A percentile compares a stretch with the other conserved stretches of the same genome.
phyloP scores from a whole-genome alignment of 225 moss, liverwort and hornwort genomes.

The Sphagnum tenellum region DNA sequence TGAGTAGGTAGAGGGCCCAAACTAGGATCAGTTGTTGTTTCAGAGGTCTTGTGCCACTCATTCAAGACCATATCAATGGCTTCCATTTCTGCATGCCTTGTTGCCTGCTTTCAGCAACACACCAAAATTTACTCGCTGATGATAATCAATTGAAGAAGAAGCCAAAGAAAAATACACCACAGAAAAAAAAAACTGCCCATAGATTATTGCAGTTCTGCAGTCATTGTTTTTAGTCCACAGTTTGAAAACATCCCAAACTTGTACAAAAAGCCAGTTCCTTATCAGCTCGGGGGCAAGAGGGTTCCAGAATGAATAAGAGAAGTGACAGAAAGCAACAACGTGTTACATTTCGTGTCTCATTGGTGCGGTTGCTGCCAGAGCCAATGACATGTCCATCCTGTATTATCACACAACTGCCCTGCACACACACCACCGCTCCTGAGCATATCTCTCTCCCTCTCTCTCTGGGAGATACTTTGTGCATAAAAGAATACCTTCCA shows the following conservation, averaged over 20 bases:
- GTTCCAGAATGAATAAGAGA: too few species aligned
- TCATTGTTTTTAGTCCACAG: too few species aligned
- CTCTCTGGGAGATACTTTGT: too few species aligned
- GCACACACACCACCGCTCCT: neutral
- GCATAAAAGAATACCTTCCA: too few species aligned
- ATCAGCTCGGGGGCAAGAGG: too few species aligned
- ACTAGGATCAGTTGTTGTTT: too few species aligned
- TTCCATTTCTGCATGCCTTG: conserved; percentile 98
- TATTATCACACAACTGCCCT: conserved; percentile 75
- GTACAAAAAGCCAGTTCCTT: too few species aligned
- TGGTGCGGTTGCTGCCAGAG: conserved; percentile 83
- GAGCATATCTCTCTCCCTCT: too few species aligned
- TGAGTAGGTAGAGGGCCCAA: too few species aligned
- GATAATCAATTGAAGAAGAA: neutral
- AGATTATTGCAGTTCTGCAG: too few species aligned
- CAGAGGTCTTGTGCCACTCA: conserved; percentile 24
- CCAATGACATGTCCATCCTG: conserved; percentile 67
- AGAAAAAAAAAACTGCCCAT: too few species aligned
- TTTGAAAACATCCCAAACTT: too few species aligned
- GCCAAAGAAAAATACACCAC: neutral
- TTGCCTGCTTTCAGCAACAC: conserved; percentile 41
- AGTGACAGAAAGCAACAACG: neutral
- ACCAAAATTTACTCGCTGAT: neutral
- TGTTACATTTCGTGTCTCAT: conserved; percentile 82
- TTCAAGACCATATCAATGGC: conserved; percentile 74